phyloP scores from a whole-genome alignment of 805 yeast genomes.

The Candida hungchunana region DNA sequence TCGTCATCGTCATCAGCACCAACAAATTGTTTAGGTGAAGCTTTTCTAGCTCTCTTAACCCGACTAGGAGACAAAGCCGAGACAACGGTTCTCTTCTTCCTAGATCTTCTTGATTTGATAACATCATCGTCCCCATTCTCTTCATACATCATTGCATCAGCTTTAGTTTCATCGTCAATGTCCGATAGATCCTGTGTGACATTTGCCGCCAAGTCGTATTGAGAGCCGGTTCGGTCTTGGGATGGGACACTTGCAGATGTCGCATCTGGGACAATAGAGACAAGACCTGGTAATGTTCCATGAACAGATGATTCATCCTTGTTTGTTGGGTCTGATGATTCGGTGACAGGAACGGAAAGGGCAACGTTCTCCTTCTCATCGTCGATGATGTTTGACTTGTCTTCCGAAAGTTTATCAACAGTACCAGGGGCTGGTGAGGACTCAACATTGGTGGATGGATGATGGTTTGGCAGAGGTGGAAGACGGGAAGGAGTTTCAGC shows the following conservation, averaged over 20 bases:
- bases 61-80: no score
- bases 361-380: no score
- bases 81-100: conserved; percentile 3
- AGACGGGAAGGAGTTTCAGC: conserved; percentile 10
- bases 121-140: conserved; percentile 8
- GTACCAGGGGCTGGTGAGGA: no score
- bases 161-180: conserved; percentile 25
- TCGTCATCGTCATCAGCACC: background rate
- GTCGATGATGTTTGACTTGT: no score
- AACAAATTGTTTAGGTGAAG: background rate
- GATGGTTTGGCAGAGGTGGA: no score
- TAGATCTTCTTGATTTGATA: conserved; percentile 1
- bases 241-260: background rate
- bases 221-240: conserved; percentile 3
- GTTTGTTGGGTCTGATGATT: no score
- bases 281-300: background rate
- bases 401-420: no score
- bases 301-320: no score
- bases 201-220: conserved; percentile 13
- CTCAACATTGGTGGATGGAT: no score
- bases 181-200: conserved; percentile 28
- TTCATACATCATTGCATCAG: conserved; percentile 14
- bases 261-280: no score
- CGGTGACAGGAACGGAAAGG: no score
- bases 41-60: no score